Percentiles rank a stretch among this genome's conserved stretches.
These are phyloP conservation scores for Teunomyces panamensis DNA, from an alignment of 805 yeast species.

Conservation along the genomic window DNA sequence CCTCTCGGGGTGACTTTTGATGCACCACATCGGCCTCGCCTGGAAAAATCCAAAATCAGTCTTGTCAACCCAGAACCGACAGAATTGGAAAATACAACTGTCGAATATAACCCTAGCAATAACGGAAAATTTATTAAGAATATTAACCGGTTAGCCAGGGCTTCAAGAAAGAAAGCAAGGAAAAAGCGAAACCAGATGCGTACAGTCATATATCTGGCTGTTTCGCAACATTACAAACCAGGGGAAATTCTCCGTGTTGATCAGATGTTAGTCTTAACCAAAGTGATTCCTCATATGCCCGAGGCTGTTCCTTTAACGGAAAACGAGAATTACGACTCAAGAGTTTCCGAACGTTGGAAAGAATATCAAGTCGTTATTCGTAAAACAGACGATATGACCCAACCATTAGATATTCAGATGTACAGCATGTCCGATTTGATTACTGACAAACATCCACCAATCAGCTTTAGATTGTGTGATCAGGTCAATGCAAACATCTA, in stretches of 20 bases:
- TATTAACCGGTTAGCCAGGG: slow-evolving; percentile 21
- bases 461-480: slow-evolving; percentile 15
- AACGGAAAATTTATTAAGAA: slow-evolving; percentile 16
- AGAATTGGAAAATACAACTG: slow-evolving; percentile 11
- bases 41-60: slow-evolving; percentile 5
- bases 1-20: slow-evolving; percentile 1
- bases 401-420: slow-evolving; percentile 64
- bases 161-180: slow-evolving; percentile 22
- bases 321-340: slow-evolving; percentile 48
- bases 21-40: neutral
- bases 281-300: slow-evolving; percentile 25
- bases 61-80: slow-evolving; percentile 24
- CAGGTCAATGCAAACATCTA: slow-evolving; percentile 48
- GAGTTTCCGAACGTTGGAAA: slow-evolving; percentile 70
- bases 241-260: slow-evolving; percentile 70
- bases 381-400: slow-evolving; percentile 48
- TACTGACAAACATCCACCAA: slow-evolving; percentile 18
- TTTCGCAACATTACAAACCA: slow-evolving; percentile 31
- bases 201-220: slow-evolving; percentile 14
- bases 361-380: slow-evolving; percentile 75
- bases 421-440: slow-evolving; percentile 31
- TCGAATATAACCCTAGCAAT: slow-evolving; percentile 11
- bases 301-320: slow-evolving; percentile 38
- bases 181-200: slow-evolving; percentile 16
- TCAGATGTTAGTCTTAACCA: slow-evolving; percentile 65